These are phyloP conservation scores for Suillus ampliporus DNA, from an alignment of 768 basidiomycete genomes.

Conservation along the genomic window DNA sequence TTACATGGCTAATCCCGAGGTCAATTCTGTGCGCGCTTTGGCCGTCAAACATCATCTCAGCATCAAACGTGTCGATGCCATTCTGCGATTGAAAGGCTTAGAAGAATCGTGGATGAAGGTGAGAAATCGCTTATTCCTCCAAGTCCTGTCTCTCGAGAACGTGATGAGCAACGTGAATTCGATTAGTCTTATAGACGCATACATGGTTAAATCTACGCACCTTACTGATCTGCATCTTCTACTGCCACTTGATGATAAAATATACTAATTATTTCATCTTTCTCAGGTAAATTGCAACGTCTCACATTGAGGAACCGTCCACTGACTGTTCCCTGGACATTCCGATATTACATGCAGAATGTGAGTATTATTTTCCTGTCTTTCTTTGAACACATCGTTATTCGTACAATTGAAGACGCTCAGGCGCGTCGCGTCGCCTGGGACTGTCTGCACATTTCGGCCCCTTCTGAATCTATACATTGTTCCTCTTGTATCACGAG, in stretches of 20 bases:
- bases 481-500: conserved; percentile 13
- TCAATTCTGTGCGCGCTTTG: conserved; percentile 62
- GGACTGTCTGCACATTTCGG: conserved; percentile 67
- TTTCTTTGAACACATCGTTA: too few relatives aligned
- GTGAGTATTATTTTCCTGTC: conserved; percentile 39
- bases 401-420: too few relatives aligned
- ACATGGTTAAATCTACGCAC: conserved; percentile 68
- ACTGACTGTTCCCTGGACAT: neutral
- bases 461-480: conserved; percentile 62
- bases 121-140: conserved; percentile 31
- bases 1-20: conserved; percentile 62
- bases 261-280: conserved; percentile 2
- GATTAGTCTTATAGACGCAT: conserved; percentile 95
- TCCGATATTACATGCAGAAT: conserved; percentile 35
- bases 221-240: conserved; percentile 24
- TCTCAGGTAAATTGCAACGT: conserved; percentile 11
- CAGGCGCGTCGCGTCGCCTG: conserved; percentile 66
- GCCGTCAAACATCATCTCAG: conserved; percentile 69
- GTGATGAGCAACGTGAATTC: conserved; percentile 68
- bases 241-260: neutral
- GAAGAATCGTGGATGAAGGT: conserved; percentile 79
- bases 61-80: conserved; percentile 82
- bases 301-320: neutral
- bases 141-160: conserved; percentile 19
- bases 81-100: conserved; percentile 80